Conservation (phyloP, 768 basidiomycete species). For the Russula sp. region DNA sequence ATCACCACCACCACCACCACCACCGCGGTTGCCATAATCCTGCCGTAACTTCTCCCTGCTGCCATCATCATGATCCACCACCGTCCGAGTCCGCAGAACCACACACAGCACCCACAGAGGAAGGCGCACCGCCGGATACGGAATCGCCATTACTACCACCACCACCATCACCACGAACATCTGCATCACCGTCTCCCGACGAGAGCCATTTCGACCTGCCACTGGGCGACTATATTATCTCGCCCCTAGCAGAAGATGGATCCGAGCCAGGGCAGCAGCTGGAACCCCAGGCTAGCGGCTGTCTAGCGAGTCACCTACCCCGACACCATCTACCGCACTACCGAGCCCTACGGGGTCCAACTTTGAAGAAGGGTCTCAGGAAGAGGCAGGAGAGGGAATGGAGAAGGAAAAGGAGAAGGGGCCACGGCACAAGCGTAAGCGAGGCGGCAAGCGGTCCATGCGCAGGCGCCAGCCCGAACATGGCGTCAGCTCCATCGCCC, state of each 20-base stretch:
- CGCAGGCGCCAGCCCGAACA: neutral
- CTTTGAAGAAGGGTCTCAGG: neutral
- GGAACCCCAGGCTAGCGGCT: neutral
- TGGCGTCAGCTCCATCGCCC: conserved; percentile 2
- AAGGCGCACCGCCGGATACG: neutral
- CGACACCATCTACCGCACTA: neutral
- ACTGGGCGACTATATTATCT: neutral
- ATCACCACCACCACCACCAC: neutral
- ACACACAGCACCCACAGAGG: neutral
- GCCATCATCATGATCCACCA: neutral
- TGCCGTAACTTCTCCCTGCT: neutral
- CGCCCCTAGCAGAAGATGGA: neutral
- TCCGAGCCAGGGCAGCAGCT: too few species aligned
- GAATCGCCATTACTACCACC: too few species aligned
- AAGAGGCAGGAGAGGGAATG: neutral
- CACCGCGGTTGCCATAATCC: neutral
- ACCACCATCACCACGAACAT: neutral
- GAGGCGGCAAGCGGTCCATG: neutral
- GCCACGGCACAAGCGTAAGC: neutral
- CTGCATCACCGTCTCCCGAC: neutral
- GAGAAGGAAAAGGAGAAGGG: neutral
- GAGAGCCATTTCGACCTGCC: neutral
- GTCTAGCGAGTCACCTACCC: neutral
- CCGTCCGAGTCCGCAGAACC: neutral
- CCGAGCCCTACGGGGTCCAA: neutral